Conservation (phyloP, 2,329 filamentous ascomycete species). For the Fusarium odoratissimum region DNA sequence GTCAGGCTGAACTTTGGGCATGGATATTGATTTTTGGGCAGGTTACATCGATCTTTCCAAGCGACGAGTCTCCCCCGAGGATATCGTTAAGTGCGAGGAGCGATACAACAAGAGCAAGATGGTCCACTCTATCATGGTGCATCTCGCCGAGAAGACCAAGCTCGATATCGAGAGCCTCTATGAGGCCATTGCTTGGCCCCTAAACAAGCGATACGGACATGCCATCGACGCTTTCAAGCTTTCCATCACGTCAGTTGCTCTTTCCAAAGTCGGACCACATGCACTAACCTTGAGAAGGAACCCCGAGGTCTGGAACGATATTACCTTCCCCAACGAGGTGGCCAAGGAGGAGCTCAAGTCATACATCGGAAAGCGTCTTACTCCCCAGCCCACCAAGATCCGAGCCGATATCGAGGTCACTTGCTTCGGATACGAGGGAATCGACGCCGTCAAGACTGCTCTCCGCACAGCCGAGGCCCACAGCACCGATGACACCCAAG, state of each 20-base stretch:
- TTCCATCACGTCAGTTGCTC: constrained; percentile 83
- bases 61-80: constrained; percentile 95
- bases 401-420: constrained; percentile 97
- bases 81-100: constrained; percentile 98
- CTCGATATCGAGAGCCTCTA: constrained; percentile 95
- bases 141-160: constrained; percentile 96
- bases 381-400: constrained; percentile 98
- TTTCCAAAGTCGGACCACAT: background rate
- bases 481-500: constrained; percentile 91
- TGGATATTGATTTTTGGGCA: constrained; percentile 41
- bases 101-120: constrained; percentile 99
- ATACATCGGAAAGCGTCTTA: constrained; percentile 97
- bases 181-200: constrained; percentile 93
- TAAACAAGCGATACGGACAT: constrained; percentile 98
- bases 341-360: constrained; percentile 90
- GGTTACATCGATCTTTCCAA: constrained; percentile 98
- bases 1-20: constrained; percentile 33
- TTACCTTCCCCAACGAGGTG: constrained; percentile 85
- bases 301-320: constrained; percentile 94
- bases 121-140: constrained; percentile 98
- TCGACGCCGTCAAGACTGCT: constrained; percentile 96
- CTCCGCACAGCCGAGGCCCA: constrained; percentile 90
- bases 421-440: constrained; percentile 96
- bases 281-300: constrained; percentile 68
- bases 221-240: constrained; percentile 98